These are phyloP conservation scores for Starmera quercuum DNA, from an alignment of 805 yeast genomes.

Conservation along the genomic window DNA sequence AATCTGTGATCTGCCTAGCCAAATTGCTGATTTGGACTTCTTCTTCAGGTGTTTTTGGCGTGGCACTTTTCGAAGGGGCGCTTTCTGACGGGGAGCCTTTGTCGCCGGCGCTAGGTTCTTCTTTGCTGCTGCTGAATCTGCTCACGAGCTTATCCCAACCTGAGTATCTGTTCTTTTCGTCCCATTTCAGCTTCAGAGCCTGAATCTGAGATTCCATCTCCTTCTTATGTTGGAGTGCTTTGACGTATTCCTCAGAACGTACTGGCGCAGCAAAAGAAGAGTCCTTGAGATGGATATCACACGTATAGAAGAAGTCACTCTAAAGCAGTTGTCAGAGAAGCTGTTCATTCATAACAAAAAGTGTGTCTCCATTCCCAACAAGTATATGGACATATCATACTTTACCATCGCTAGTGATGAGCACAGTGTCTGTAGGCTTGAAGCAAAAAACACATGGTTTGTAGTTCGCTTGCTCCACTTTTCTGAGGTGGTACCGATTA, in stretches of 20 bases:
- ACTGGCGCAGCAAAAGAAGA: constrained; percentile 16
- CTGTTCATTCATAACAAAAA: not conserved
- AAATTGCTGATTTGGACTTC: constrained; percentile 11
- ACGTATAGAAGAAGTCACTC: constrained; percentile 19
- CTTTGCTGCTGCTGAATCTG: constrained; percentile 9
- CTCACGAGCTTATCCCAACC: constrained; percentile 18
- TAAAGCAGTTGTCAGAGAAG: not conserved
- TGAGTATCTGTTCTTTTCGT: constrained; percentile 18
- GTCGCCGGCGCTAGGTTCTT: constrained; percentile 1
- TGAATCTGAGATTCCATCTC: constrained; percentile 13
- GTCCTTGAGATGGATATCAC: constrained; percentile 19
- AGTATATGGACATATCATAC: not conserved
- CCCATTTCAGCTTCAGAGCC: constrained; percentile 16
- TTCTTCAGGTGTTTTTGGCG: constrained; percentile 12
- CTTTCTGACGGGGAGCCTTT: constrained; percentile 15
- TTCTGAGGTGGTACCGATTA: constrained; percentile 17
- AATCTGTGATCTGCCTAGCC: constrained; percentile 2
- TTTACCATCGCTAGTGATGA: constrained; percentile 16
- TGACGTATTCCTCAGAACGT: constrained; percentile 13
- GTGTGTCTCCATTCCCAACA: too few species aligned
- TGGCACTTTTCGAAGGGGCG: constrained; percentile 10
- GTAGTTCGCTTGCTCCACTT: constrained; percentile 11
- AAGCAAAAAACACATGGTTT: constrained; percentile 20
- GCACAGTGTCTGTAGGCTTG: constrained; percentile 17
- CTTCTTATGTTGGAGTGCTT: constrained; percentile 12